Percentiles rank a stretch among this genome's conserved stretches.
Evolutionary conservation across 306 rosid genomes (phyloP).

Genomic region (Boehmeria nivea): DNA sequence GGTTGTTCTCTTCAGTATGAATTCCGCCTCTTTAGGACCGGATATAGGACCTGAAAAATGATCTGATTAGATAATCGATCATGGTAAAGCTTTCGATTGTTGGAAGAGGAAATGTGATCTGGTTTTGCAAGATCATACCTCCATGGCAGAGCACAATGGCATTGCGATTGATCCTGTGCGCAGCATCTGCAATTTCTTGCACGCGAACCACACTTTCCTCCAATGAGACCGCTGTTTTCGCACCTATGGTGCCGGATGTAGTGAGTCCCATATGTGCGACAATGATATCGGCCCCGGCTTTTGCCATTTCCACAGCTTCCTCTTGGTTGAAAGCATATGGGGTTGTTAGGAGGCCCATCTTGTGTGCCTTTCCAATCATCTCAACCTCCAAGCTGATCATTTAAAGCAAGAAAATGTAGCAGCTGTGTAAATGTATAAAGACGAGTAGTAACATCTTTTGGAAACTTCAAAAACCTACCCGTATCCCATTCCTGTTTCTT

Average conservation of each 20-base stretch:
- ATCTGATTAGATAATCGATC: too few species aligned
- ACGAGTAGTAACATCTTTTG: neutral
- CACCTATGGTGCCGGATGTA: conserved; percentile 84
- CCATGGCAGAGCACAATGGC: conserved; percentile 82
- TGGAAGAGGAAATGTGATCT: neutral
- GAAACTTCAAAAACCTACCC: conserved; percentile 54
- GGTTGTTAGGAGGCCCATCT: conserved; percentile 88
- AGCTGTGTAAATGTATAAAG: conserved; percentile 13
- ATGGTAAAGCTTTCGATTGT: neutral
- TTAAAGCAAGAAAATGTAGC: too few species aligned
- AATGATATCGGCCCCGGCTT: conserved; percentile 79
- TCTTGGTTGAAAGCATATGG: conserved; percentile 76
- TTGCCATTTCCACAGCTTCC: conserved; percentile 79
- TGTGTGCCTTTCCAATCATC: conserved; percentile 82
- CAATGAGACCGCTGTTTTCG: conserved; percentile 69
- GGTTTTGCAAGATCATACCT: too few species aligned
- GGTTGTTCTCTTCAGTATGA: conserved; percentile 67
- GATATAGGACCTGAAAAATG: conserved; percentile 76
- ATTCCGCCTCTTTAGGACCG: conserved; percentile 82
- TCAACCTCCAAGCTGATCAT: conserved; percentile 76
- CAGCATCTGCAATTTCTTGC: conserved; percentile 85
- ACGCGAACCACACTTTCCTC: conserved; percentile 75
- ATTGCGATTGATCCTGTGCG: conserved; percentile 57
- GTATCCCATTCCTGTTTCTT: conserved; percentile 97
- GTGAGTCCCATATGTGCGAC: conserved; percentile 98